phyloP scores from a whole-genome alignment of 768 basidiomycete species.

The Fomitopsis pulvina region DNA sequence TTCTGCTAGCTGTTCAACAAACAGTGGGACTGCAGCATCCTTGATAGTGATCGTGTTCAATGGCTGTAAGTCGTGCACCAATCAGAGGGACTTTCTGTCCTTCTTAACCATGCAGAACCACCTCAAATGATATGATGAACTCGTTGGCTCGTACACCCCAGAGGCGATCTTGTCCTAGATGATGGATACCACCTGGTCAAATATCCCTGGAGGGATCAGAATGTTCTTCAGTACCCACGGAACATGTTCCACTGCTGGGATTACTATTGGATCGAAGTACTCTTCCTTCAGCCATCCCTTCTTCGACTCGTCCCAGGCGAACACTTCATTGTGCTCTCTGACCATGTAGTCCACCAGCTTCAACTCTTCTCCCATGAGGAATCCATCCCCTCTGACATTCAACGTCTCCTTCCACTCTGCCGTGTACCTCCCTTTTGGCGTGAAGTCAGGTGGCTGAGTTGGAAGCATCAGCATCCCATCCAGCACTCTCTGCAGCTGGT shows the following conservation, averaged over 20 bases:
- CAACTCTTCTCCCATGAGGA: too few species aligned
- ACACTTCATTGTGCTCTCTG: too few species aligned
- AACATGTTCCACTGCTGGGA: slow-evolving; percentile 13
- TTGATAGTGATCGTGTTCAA: slow-evolving; percentile 18
- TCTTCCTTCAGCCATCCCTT: slow-evolving; percentile 26
- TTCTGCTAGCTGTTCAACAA: slow-evolving; percentile 17
- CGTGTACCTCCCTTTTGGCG: too few species aligned
- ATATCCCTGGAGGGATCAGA: slow-evolving; percentile 18
- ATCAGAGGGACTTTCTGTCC: slow-evolving; percentile 12
- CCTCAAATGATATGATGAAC: slow-evolving; percentile 17
- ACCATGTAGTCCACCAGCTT: too few species aligned
- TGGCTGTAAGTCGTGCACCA: slow-evolving; percentile 20
- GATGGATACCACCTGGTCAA: slow-evolving; percentile 24
- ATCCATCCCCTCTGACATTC: too few species aligned
- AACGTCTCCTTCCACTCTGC: too few species aligned
- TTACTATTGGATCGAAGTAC: slow-evolving; percentile 30
- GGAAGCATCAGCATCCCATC: too few species aligned
- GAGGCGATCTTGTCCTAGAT: slow-evolving; percentile 30
- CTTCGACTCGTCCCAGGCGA: too few species aligned
- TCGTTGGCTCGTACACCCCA: slow-evolving; percentile 26
- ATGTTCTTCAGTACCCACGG: slow-evolving; percentile 24
- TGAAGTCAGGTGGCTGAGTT: too few species aligned
- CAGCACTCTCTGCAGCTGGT: too few species aligned
- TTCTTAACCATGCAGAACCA: slow-evolving; percentile 21
- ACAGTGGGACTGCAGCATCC: slow-evolving; percentile 14